Percentiles rank a stretch among this genome's conserved stretches.
These are phyloP conservation scores for Biscogniauxia mediterranea DNA, from an alignment of 2,329 filamentous ascomycete species.

Conservation along the genomic window DNA sequence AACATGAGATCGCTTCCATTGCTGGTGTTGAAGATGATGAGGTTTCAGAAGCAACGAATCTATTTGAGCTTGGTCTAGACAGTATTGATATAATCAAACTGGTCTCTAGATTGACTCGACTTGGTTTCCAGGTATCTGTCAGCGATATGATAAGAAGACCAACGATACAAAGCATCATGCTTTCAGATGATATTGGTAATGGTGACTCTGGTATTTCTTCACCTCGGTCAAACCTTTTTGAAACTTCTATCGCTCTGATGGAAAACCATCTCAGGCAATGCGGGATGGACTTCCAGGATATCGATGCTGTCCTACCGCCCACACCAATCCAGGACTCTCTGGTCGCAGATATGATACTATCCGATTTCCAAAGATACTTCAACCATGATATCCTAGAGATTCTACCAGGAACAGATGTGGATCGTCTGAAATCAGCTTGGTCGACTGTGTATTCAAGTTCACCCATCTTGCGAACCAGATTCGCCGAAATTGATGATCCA, in stretches of 20 bases:
- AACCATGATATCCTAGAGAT: conserved; percentile 78
- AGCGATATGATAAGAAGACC: conserved; percentile 73
- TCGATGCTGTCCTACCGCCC: conserved; percentile 66
- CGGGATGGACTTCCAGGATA: conserved; percentile 35
- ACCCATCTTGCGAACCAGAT: conserved; percentile 74
- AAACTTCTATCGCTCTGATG: conserved; percentile 35
- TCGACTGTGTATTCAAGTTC: conserved; percentile 54
- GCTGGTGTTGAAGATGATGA: conserved; percentile 50
- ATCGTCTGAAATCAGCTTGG: conserved; percentile 61
- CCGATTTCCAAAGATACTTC: conserved; percentile 74
- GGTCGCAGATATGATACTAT: conserved; percentile 76
- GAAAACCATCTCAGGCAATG: conserved; percentile 36
- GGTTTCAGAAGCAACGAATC: conserved; percentile 58
- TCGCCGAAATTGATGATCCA: conserved; percentile 64
- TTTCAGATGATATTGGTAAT: conserved; percentile 1
- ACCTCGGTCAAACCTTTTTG: conserved; percentile 16
- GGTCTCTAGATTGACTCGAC: conserved; percentile 65
- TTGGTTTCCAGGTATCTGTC: conserved; percentile 61
- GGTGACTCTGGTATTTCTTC: neutral
- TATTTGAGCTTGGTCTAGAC: conserved; percentile 83
- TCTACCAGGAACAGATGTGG: conserved; percentile 49
- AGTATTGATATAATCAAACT: conserved; percentile 91
- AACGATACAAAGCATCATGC: conserved; percentile 62
- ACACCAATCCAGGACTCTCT: conserved; percentile 87
- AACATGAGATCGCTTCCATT: conserved; percentile 61